Conservation (phyloP, 129 eudicot species). For the Tagetes erecta region DNA sequence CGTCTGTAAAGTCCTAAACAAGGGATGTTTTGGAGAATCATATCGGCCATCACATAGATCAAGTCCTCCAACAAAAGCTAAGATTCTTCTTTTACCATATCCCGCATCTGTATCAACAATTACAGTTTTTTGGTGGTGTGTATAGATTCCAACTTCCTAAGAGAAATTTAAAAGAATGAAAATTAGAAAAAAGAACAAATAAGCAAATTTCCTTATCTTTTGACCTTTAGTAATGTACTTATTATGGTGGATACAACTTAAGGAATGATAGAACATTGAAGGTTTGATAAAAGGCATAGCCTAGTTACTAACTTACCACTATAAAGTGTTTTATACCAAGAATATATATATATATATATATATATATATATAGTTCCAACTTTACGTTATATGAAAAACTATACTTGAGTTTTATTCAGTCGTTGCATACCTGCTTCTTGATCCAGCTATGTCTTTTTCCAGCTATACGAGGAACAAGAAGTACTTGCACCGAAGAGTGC, state of each 20-base stretch:
- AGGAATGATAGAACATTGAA: neutral
- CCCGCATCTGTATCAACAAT: slow-evolving; percentile 96
- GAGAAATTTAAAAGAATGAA: neutral
- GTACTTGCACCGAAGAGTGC: slow-evolving; percentile 90
- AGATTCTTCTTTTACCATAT: slow-evolving; percentile 65
- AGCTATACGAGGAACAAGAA: slow-evolving; percentile 89
- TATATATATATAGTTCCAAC: neutral
- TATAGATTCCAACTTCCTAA: slow-evolving; percentile 88
- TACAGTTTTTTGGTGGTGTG: slow-evolving; percentile 97
- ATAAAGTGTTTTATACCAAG: neutral
- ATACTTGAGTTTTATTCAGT: neutral
- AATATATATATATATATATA: neutral
- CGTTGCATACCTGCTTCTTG: slow-evolving; percentile 63
- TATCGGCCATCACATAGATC: slow-evolving; percentile 93
- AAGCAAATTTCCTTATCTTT: neutral
- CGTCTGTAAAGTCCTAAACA: slow-evolving; percentile 68
- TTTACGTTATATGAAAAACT: neutral
- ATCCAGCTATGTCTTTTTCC: slow-evolving; percentile 92
- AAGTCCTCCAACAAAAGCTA: slow-evolving; percentile 89
- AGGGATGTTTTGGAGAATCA: slow-evolving; percentile 82
- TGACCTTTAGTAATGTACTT: neutral
- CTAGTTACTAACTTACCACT: slow-evolving; percentile 6
- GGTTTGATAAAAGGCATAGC: neutral
- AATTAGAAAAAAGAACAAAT: neutral
- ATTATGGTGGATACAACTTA: neutral